Percentiles rank a stretch among this genome's conserved stretches.
Conservation (phyloP, 495 filamentous ascomycete genomes). For the Rusavskia elegans region DNA sequence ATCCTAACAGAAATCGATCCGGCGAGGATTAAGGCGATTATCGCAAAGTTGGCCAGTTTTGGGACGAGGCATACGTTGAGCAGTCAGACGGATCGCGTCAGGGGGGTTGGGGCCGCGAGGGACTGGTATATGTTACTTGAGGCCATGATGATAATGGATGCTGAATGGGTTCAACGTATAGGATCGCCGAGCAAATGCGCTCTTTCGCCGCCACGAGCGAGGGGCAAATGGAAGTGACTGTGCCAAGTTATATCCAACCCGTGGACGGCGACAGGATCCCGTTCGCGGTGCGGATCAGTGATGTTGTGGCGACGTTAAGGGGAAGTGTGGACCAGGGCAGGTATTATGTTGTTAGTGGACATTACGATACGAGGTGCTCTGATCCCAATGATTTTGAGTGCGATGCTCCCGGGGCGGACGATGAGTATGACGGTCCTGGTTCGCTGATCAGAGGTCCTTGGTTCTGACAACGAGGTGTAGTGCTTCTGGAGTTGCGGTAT, state of each 20-base stretch:
- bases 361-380: slow-evolving; percentile 35
- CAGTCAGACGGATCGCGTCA: slow-evolving; percentile 24
- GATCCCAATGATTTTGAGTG: slow-evolving; percentile 30
- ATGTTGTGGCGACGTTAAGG: slow-evolving; percentile 33
- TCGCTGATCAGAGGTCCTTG: neutral
- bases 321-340: slow-evolving; percentile 29
- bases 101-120: slow-evolving; percentile 37
- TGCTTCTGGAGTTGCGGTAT: slow-evolving; percentile 21
- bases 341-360: slow-evolving; percentile 33
- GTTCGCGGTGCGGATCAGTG: slow-evolving; percentile 29
- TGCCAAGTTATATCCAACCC: slow-evolving; percentile 28
- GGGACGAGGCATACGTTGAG: slow-evolving; percentile 37
- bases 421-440: slow-evolving; percentile 16
- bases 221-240: slow-evolving; percentile 26
- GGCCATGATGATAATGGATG: no score
- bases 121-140: slow-evolving; percentile 18
- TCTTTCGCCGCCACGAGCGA: slow-evolving; percentile 21
- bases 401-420: slow-evolving; percentile 37
- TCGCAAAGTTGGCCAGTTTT: slow-evolving; percentile 32
- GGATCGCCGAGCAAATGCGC: slow-evolving; percentile 27
- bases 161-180: no score
- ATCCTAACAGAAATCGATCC: slow-evolving; percentile 27
- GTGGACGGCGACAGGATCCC: slow-evolving; percentile 23
- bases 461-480: neutral
- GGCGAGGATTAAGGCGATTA: slow-evolving; percentile 24